Percentiles rank a stretch among this genome's conserved stretches.
These are phyloP conservation scores for Penicillium canariense DNA, from an alignment of 495 filamentous ascomycete species.

Conservation along the genomic window DNA sequence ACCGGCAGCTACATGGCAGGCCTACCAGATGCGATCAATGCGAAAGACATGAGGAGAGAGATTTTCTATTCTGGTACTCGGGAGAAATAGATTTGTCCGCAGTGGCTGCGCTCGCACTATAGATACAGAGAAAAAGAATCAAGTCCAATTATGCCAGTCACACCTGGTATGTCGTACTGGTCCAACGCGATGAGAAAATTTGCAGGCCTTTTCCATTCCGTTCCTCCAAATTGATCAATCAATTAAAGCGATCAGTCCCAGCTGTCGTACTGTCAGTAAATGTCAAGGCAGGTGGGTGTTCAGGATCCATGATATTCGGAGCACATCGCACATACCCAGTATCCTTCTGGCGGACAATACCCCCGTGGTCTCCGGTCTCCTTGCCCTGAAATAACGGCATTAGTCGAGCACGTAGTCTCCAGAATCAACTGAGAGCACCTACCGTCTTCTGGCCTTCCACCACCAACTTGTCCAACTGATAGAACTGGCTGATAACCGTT, in stretches of 20 bases:
- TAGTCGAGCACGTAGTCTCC: neutral
- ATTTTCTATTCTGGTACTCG: constrained; percentile 13
- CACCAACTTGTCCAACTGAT: constrained; percentile 85
- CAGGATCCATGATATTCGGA: neutral
- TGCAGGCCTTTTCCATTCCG: neutral
- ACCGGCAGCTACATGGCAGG: neutral
- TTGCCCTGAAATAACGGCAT: constrained; percentile 57
- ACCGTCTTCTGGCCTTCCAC: constrained; percentile 80
- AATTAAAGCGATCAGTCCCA: constrained; percentile 42
- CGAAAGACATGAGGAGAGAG: neutral
- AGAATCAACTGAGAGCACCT: constrained; percentile 16
- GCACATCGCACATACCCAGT: constrained; percentile 55
- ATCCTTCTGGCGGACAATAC: constrained; percentile 77
- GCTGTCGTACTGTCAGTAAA: constrained; percentile 27
- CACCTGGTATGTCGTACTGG: constrained; percentile 4
- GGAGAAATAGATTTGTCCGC: constrained; percentile 13
- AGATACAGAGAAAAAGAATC: constrained; percentile 27
- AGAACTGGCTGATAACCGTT: constrained; percentile 93
- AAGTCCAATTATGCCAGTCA: constrained; percentile 5
- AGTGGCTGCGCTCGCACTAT: constrained; percentile 20
- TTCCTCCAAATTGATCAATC: neutral
- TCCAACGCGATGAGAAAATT: constrained; percentile 13
- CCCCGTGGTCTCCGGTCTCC: constrained; percentile 65
- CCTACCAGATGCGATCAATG: neutral
- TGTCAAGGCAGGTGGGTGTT: neutral